Evolutionary conservation across 2,329 filamentous ascomycete genomes (phyloP), one percentile per base, ranked within the genome.

Genomic region (Exophiala sp.): DNA sequence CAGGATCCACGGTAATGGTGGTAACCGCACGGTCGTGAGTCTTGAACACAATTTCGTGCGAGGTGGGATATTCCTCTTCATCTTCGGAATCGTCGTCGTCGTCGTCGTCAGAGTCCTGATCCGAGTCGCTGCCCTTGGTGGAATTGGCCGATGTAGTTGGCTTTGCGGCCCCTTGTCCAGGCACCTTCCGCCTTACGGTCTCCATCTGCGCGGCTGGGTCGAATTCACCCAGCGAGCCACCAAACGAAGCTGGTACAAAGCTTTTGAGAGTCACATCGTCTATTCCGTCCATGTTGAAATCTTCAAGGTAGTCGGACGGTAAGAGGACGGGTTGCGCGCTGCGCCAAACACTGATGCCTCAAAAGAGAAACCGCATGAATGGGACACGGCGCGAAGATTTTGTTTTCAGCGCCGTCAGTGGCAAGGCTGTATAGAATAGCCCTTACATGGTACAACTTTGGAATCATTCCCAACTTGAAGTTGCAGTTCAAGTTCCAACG

Each of bases 11-110:
- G 1, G 90, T 84, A 49, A 89, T 77, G 0, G 86, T 84, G 5
- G 91, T 96, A 35, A 97, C 81, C 4, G 90, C 82, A 53, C 87
- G 83, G 29, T 93, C 86, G 66, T 98, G 93, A 11, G 91, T 95
- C 70, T 94, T 95, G 65, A 97, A 76, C 22, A 95, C 74, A 66
- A 98, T 79, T 69, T 96, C 90, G 66, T 98, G 93, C 4, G 93
- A 94, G 10, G 94, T 82, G 1, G 93, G 93, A 58, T 84, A 96
- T 61, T 95, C 87, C 62, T 95, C 89, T 41, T 86, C 86, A 23
- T 90, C 80, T 18, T 77, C 75, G 41, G 80, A 76, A 50, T 77
- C 74, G 49, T 77, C 74, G 16, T 73, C 68, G 47, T 77, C 70
- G 45, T 74, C 73, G 39, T 76, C 71, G 39, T 67, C 60, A 2